A percentile compares a stretch with the other conserved stretches of the same genome.
Conservation (phyloP, 2,329 filamentous ascomycete species). For the Arthrobotrys conoides region DNA sequence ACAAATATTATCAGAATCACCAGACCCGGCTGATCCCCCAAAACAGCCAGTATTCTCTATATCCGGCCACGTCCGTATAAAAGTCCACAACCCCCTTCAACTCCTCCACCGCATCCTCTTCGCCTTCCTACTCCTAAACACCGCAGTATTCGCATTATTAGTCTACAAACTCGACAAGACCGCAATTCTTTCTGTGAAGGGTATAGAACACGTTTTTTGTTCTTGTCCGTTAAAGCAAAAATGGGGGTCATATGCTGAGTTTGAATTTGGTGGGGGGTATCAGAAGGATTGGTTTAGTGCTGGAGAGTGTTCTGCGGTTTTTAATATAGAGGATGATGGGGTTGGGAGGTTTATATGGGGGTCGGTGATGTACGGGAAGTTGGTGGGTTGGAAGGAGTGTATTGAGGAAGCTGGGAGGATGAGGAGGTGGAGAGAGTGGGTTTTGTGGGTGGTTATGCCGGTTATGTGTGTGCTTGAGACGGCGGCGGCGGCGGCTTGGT, state of each 20-base stretch:
- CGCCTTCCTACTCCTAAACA: slow-evolving; percentile 36
- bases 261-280: background rate
- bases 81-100: background rate
- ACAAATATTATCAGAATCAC: background rate
- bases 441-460: slow-evolving; percentile 42
- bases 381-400: slow-evolving; percentile 28
- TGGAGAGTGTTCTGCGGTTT: background rate
- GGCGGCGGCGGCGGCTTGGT: slow-evolving; percentile 25
- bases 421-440: slow-evolving; percentile 41
- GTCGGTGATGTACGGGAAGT: slow-evolving; percentile 9
- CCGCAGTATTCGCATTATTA: slow-evolving; percentile 26
- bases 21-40: background rate
- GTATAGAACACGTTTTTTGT: background rate
- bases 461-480: slow-evolving; percentile 35
- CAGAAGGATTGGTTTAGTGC: no score
- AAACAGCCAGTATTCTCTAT: background rate
- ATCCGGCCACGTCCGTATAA: background rate
- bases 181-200: background rate
- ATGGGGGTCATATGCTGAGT: no score
- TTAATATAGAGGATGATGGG: background rate
- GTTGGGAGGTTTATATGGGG: background rate
- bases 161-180: slow-evolving; percentile 30
- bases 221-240: slow-evolving; percentile 2
- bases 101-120: slow-evolving; percentile 7
- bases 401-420: slow-evolving; percentile 18